phyloP scores from a whole-genome alignment of 257 asterid genomes.

The Nicotiana sylvestris region DNA sequence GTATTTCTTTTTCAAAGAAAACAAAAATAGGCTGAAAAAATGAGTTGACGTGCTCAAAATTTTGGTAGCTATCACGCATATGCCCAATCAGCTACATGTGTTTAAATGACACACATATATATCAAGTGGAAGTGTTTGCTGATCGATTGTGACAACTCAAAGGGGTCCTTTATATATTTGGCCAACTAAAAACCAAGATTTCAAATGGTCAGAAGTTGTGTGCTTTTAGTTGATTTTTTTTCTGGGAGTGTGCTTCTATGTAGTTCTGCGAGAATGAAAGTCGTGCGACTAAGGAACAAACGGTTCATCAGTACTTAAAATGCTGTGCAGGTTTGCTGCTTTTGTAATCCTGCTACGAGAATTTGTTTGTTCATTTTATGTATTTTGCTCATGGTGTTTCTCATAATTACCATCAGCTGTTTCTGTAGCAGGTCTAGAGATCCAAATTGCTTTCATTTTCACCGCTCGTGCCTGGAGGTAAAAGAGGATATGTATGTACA shows the following conservation, averaged over 20 bases:
- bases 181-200: not conserved
- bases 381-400: not conserved
- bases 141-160: too few species aligned
- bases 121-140: too few species aligned
- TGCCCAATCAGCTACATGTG: too few species aligned
- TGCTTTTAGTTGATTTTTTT: not conserved
- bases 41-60: too few species aligned
- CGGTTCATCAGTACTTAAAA: not conserved
- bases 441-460: not conserved
- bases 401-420: not conserved
- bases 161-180: too few species aligned
- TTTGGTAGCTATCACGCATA: too few species aligned
- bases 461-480: not conserved
- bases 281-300: not conserved
- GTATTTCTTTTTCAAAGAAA: too few species aligned
- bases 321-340: not conserved
- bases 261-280: not conserved
- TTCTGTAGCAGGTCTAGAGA: not conserved
- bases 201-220: not conserved
- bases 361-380: not conserved
- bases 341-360: not conserved
- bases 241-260: not conserved
- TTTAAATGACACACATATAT: too few species aligned
- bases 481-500: conserved; percentile 1
- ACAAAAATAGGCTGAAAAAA: too few species aligned